Percentiles rank a stretch among this genome's conserved stretches.
phyloP scores from a whole-genome alignment of 208 protist genomes.

The Crithidia brevicula region DNA sequence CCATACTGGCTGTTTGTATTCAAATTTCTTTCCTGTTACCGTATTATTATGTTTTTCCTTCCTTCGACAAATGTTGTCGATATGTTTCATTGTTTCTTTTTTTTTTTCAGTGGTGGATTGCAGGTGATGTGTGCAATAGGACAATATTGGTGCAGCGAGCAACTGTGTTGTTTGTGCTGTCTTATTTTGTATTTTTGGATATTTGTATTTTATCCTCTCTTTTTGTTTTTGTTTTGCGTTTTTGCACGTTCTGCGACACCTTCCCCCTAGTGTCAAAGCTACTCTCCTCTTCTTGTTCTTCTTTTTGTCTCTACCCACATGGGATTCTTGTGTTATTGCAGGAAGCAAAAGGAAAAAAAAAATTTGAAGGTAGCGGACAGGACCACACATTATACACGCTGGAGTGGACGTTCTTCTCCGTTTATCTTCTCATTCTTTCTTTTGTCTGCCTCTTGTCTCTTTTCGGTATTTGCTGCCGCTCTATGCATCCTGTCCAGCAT shows the following conservation, averaged over 20 bases:
- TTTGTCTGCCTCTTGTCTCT: slow-evolving; percentile 25
- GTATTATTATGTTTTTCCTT: slow-evolving; percentile 1
- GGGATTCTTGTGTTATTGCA: too few relatives aligned
- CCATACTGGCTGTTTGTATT: background rate
- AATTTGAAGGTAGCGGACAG: too few relatives aligned
- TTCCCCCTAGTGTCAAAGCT: background rate
- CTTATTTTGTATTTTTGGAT: slow-evolving; percentile 8
- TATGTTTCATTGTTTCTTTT: slow-evolving; percentile 3
- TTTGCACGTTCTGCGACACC: background rate
- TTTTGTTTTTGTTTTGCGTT: slow-evolving; percentile 2
- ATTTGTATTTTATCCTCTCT: slow-evolving; percentile 26
- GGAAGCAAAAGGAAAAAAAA: too few relatives aligned
- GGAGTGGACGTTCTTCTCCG: slow-evolving; percentile 1
- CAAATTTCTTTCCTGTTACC: background rate
- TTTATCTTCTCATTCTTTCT: slow-evolving; percentile 2
- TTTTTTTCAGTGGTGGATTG: background rate
- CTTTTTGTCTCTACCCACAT: too few relatives aligned
- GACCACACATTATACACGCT: slow-evolving; percentile 1
- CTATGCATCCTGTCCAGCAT: too few relatives aligned
- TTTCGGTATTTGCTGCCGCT: too few relatives aligned
- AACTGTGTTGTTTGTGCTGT: background rate
- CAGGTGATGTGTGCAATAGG: background rate
- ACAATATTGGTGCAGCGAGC: too few relatives aligned
- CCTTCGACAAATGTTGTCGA: background rate
- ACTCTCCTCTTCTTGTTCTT: background rate